Conservation (phyloP, 108 stramenopile species). For the Pseudonitzschia multistriata region DNA sequence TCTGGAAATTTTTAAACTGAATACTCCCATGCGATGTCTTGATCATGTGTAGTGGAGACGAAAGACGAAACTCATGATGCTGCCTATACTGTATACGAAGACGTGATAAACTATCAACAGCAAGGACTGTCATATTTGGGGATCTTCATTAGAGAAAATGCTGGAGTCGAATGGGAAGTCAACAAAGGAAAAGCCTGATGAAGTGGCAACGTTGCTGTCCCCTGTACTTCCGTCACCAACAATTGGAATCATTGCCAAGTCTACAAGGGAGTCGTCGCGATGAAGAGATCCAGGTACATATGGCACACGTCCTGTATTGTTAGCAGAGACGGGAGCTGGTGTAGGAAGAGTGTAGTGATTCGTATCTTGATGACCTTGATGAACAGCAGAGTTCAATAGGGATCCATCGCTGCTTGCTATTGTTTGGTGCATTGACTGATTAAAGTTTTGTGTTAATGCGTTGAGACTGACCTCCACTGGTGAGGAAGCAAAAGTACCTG, state of each 20-base stretch:
- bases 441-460: conserved; percentile 61
- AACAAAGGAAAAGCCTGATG: conserved; percentile 37
- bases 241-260: conserved; percentile 69
- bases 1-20: too few relatives aligned
- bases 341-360: neutral
- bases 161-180: conserved; percentile 48
- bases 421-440: conserved; percentile 29
- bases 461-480: conserved; percentile 45
- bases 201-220: neutral
- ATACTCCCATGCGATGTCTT: too few relatives aligned
- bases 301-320: neutral
- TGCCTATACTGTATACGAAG: too few relatives aligned
- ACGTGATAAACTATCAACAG: too few relatives aligned
- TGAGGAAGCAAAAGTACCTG: neutral
- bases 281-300: conserved; percentile 51
- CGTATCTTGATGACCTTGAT: neutral
- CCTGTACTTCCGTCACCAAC: conserved; percentile 20
- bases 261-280: conserved; percentile 66
- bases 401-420: neutral
- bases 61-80: too few relatives aligned
- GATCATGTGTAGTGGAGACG: too few relatives aligned
- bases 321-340: neutral
- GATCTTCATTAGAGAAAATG: conserved; percentile 14
- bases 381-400: neutral
- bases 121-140: too few relatives aligned